Conservation (phyloP, 176 grass and related monocot genomes). For the Triticum urartu region DNA sequence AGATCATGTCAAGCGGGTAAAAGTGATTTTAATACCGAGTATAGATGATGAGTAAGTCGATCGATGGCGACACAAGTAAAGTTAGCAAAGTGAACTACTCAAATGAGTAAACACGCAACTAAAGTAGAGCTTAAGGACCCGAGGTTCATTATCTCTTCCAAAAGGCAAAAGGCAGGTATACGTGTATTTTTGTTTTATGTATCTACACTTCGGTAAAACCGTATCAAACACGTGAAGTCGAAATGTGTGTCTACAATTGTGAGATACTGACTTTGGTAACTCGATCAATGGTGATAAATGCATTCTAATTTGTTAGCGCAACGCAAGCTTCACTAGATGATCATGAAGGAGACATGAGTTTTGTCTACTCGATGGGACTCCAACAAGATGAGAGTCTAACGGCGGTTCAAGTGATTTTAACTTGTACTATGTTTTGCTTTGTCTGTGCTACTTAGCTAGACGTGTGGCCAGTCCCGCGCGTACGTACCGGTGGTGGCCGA, state of each 20-base stretch:
- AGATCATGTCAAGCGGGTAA: too few relatives aligned
- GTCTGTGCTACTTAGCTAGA: neutral
- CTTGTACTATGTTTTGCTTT: too few relatives aligned
- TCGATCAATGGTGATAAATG: neutral
- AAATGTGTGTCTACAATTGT: neutral
- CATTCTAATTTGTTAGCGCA: neutral
- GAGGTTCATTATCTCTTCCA: neutral
- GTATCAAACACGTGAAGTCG: neutral
- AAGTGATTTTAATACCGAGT: neutral
- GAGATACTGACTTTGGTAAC: neutral
- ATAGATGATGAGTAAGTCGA: neutral
- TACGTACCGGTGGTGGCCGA: neutral
- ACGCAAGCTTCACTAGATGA: neutral
- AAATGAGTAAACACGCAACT: too few relatives aligned
- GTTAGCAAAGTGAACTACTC: neutral
- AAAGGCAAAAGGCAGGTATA: neutral
- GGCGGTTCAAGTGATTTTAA: too few relatives aligned
- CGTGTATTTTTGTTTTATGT: too few relatives aligned
- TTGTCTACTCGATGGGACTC: neutral
- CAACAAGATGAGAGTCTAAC: neutral
- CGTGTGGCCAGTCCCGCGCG: neutral
- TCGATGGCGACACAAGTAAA: neutral
- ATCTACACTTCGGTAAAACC: neutral
- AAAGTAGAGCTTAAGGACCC: too few relatives aligned
- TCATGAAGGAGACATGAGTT: neutral